A percentile compares a stretch with the other conserved stretches of the same genome.
These are phyloP conservation scores for Myochromella boudieri DNA, from an alignment of 768 basidiomycete species.

Conservation along the genomic window DNA sequence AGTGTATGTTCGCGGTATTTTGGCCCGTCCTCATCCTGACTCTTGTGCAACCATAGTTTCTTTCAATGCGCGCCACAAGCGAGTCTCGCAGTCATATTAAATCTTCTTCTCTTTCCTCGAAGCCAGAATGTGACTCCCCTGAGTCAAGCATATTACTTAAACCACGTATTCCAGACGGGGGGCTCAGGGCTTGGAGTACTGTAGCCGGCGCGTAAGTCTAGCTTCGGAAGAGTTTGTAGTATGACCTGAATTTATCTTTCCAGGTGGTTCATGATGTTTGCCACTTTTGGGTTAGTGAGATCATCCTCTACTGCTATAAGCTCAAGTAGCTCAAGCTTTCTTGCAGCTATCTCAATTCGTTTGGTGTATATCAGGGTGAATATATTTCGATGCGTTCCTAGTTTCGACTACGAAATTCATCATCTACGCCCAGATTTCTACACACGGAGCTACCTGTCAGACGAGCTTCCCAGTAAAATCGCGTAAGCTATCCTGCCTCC, in stretches of 20 bases:
- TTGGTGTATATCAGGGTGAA: constrained; percentile 17
- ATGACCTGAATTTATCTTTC: background rate
- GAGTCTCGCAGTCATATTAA: too few relatives aligned
- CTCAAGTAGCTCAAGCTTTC: background rate
- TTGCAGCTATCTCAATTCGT: constrained; percentile 14
- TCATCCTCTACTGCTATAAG: background rate
- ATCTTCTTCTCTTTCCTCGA: too few relatives aligned
- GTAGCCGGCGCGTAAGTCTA: constrained; percentile 13
- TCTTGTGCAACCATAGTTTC: too few relatives aligned
- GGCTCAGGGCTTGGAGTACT: constrained; percentile 13
- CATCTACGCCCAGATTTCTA: constrained; percentile 7
- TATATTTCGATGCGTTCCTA: background rate
- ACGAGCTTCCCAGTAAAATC: constrained; percentile 12
- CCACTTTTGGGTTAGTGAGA: constrained; percentile 13
- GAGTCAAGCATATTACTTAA: too few relatives aligned
- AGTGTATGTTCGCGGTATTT: too few relatives aligned
- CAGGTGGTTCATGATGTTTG: constrained; percentile 17
- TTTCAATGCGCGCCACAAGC: too few relatives aligned
- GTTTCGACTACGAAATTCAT: background rate
- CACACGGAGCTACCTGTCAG: constrained; percentile 8
- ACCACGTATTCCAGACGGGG: constrained; percentile 9
- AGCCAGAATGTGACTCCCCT: too few relatives aligned
- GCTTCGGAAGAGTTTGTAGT: background rate
- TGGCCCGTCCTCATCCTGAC: too few relatives aligned
- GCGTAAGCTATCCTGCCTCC: constrained; percentile 1